These are phyloP conservation scores for Amborella trichopoda DNA, from an alignment of 164 flowering plant genomes.

Conservation along the genomic window DNA sequence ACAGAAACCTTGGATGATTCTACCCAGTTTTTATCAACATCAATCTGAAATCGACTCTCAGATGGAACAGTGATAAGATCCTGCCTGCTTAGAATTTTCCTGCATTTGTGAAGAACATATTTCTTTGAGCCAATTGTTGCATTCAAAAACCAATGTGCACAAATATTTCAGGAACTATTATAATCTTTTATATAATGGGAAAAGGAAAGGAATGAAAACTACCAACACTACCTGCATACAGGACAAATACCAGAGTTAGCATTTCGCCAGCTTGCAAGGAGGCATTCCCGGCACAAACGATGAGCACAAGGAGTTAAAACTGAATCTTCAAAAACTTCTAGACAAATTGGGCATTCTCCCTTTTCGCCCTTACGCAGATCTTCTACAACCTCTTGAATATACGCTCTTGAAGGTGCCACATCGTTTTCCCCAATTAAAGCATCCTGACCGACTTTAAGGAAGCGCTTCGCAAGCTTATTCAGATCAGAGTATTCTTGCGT, in stretches of 20 bases:
- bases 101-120: constrained; percentile 13
- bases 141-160: neutral
- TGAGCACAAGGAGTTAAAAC: constrained; percentile 99
- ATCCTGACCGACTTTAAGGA: constrained; percentile 55
- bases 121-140: neutral
- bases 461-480: constrained; percentile 82
- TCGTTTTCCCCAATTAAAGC: constrained; percentile 26
- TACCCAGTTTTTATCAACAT: constrained; percentile 92
- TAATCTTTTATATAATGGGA: neutral
- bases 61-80: constrained; percentile 93
- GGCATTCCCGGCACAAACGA: constrained; percentile 86
- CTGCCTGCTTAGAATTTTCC: constrained; percentile 64
- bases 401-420: constrained; percentile 67
- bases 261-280: constrained; percentile 86
- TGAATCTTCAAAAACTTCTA: constrained; percentile 98
- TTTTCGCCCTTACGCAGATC: constrained; percentile 81
- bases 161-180: neutral
- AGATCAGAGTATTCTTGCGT: constrained; percentile 86
- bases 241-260: constrained; percentile 80
- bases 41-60: constrained; percentile 73
- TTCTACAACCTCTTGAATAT: constrained; percentile 84
- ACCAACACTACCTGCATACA: constrained; percentile 70
- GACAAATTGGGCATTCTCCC: constrained; percentile 97
- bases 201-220: neutral
- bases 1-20: constrained; percentile 73